Base-by-base conservation (phyloP, 305 asterid species). In the Coffea humblotiana region DNA sequence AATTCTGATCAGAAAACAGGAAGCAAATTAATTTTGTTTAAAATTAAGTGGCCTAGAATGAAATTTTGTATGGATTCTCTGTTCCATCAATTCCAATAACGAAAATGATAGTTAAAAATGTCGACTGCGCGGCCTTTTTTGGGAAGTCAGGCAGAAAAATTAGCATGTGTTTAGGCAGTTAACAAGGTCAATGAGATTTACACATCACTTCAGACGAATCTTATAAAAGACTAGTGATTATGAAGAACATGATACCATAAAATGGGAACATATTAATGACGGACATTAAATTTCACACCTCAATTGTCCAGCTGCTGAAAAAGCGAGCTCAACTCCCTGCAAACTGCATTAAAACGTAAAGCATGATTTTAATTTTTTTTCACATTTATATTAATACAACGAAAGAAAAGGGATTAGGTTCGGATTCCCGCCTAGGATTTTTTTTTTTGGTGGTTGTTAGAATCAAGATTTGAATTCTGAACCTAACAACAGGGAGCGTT, bases 41-140 rank as follows among this genome's bases (percentile, higher is more conserved):
- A 69, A 69, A 29, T 18, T n/a, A 40, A 25, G 37, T 3, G 40
- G 70, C 12, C 9, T 25, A 1, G 18, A 35, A 27, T 56, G 0
- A 54, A 74, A 35, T 43, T 18, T 37, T 32, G 3, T 1, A 21
- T 37, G 69, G 12, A 40, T 40, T 9, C 13, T 18, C 35, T 23
- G 14, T 45, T 61, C 79, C 51, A 75, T 61, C 71, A 43, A 13
- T 29, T 75, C 25, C 25, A 27, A 61, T 63, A 45, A 76, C 68
- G 48, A 61, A 51, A 21, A 76, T 63, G 35, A 27, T 45, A 27
- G 61, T 27, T 63, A 63, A 43, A 43, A 61, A 76, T 60, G 79
- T 61, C 79, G 23, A 35, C 32, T 75, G 49, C 18, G 0, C 13
- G 2, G 14, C 4, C 37, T 19, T 21, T 54, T 16, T 27, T 29